A percentile compares a stretch with the other conserved stretches of the same genome.
Evolutionary conservation across 139 green algal species (phyloP).

Genomic region (Diplosphaera chodatii): DNA sequence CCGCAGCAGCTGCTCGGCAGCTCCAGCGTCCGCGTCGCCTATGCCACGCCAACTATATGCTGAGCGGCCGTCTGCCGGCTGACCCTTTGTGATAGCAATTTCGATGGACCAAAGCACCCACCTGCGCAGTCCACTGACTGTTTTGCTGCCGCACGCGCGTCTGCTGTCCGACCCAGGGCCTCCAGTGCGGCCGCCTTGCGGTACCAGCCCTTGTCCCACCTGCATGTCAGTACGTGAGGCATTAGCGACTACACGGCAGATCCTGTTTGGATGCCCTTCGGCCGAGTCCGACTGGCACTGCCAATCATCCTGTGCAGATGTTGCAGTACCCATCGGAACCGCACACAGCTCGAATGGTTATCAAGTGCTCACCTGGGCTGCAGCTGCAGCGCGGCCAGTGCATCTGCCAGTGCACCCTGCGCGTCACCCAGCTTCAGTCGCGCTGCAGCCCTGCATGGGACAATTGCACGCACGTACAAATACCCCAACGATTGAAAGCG

Average conservation of each 20-base stretch:
- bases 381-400: not conserved
- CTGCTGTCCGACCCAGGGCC: not conserved
- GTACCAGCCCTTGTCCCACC: slow-evolving; percentile 11
- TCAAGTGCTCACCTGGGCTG: slow-evolving; percentile 1
- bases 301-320: not conserved
- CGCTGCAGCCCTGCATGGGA: slow-evolving; percentile 8
- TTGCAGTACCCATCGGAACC: not conserved
- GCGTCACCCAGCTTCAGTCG: slow-evolving; percentile 3
- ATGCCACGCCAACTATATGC: too few relatives aligned
- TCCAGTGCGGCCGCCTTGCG: slow-evolving; percentile 9
- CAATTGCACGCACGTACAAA: not conserved
- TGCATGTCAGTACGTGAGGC: not conserved
- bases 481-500: not conserved
- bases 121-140: not conserved
- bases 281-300: too few relatives aligned
- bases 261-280: not conserved
- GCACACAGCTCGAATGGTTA: not conserved
- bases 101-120: too few relatives aligned
- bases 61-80: too few relatives aligned
- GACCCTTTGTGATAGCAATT: too few relatives aligned
- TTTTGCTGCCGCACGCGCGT: slow-evolving; percentile 6
- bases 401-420: slow-evolving; percentile 2
- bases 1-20: too few relatives aligned
- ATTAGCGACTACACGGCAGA: not conserved
- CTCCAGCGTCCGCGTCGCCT: too few relatives aligned